A percentile compares a stretch with the other conserved stretches of the same genome.
Evolutionary conservation across 345 rosid species (phyloP).

Genomic region (Brassica incana): DNA sequence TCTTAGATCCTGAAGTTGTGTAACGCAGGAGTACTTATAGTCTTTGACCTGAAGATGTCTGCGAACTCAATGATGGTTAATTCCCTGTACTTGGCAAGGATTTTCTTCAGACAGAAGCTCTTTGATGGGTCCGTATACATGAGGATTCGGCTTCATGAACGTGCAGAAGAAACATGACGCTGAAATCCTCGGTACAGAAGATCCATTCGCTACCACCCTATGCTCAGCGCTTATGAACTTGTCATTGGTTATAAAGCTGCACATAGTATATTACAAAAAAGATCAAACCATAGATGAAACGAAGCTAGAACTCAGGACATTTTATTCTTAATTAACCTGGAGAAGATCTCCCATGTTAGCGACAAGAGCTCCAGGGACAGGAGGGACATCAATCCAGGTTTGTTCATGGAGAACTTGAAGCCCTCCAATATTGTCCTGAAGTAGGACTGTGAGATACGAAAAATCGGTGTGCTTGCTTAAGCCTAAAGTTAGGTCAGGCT

Average conservation of each 20-base stretch:
- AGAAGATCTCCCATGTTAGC: constrained; percentile 63
- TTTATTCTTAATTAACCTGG: constrained; percentile 42
- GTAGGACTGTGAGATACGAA: constrained; percentile 54
- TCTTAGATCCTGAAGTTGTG: constrained; percentile 34
- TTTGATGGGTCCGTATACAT: no score
- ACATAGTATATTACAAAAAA: neutral
- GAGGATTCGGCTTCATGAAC: constrained; percentile 20
- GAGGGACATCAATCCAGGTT: constrained; percentile 55
- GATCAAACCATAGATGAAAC: neutral
- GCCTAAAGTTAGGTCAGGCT: constrained; percentile 55
- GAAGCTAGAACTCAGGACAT: neutral
- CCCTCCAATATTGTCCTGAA: constrained; percentile 64
- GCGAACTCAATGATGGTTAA: constrained; percentile 36
- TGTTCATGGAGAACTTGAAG: constrained; percentile 56
- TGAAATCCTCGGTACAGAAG: constrained; percentile 41
- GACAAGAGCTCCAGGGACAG: constrained; percentile 50
- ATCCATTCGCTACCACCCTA: constrained; percentile 37
- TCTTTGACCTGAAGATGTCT: constrained; percentile 29
- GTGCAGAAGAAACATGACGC: constrained; percentile 37
- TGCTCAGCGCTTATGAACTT: constrained; percentile 56
- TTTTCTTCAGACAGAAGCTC: constrained; percentile 33
- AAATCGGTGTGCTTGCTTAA: constrained; percentile 47
- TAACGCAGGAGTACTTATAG: constrained; percentile 34
- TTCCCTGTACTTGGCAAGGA: constrained; percentile 39
- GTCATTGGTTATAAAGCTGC: constrained; percentile 49